Evolutionary conservation across 768 basidiomycete species (phyloP).

Genomic region (Cubamyces sp.): DNA sequence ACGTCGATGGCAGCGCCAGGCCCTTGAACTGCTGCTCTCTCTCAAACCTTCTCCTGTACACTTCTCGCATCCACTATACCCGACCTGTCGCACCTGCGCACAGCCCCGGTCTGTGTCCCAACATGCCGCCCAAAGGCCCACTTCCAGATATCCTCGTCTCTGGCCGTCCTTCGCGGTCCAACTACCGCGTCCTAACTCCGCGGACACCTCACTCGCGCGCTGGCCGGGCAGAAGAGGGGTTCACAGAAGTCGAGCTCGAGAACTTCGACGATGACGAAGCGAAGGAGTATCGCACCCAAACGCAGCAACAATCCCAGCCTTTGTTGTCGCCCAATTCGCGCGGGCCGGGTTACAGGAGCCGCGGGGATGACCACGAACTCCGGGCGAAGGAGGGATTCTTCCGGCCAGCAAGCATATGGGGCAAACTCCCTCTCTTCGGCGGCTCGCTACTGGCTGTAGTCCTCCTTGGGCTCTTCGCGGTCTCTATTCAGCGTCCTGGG

Average conservation of each 20-base stretch:
- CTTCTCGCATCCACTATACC: not conserved
- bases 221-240: constrained; percentile 58
- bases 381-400: constrained; percentile 12
- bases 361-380: constrained; percentile 44
- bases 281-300: constrained; percentile 27
- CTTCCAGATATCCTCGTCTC: constrained; percentile 30
- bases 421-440: constrained; percentile 44
- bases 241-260: constrained; percentile 52
- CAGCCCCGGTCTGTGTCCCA: not conserved
- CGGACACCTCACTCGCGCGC: constrained; percentile 67
- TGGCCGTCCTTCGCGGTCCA: constrained; percentile 23
- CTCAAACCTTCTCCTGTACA: not conserved
- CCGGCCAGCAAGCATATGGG: constrained; percentile 20
- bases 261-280: constrained; percentile 41
- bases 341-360: constrained; percentile 48
- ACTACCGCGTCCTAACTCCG: constrained; percentile 46
- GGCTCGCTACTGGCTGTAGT: constrained; percentile 50
- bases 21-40: too few species aligned
- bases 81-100: not conserved
- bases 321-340: constrained; percentile 49
- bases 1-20: not conserved
- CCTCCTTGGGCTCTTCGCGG: constrained; percentile 48
- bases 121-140: constrained; percentile 15
- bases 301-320: constrained; percentile 45
- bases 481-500: constrained; percentile 56